These are phyloP conservation scores for Hypomontagnella monticulosa DNA, from an alignment of 495 filamentous ascomycete species.

Conservation along the genomic window DNA sequence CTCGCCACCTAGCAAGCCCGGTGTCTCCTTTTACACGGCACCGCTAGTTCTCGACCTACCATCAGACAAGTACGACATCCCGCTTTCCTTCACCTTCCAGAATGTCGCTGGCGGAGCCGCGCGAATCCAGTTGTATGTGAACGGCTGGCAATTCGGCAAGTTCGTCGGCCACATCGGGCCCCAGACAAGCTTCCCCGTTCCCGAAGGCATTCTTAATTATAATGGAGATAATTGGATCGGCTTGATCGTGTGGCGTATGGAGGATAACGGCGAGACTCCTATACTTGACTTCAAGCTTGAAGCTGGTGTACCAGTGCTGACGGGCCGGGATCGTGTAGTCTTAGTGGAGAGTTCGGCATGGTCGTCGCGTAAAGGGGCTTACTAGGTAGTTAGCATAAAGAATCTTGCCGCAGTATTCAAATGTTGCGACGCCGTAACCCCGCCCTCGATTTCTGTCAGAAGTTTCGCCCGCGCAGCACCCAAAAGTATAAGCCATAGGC, in stretches of 20 bases:
- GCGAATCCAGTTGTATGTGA: constrained; percentile 71
- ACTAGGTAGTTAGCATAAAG: constrained; percentile 45
- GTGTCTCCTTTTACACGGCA: constrained; percentile 70
- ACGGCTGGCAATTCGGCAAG: constrained; percentile 80
- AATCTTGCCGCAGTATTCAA: background rate
- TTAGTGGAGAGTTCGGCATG: constrained; percentile 62
- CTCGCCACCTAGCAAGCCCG: constrained; percentile 60
- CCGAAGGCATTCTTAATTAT: constrained; percentile 73
- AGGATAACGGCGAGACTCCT: constrained; percentile 62
- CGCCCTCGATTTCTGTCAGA: constrained; percentile 47
- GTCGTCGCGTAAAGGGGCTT: constrained; percentile 60
- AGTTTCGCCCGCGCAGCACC: constrained; percentile 46
- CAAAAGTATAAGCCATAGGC: constrained; percentile 43
- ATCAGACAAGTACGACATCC: constrained; percentile 65
- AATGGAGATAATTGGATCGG: constrained; percentile 69
- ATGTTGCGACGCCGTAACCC: constrained; percentile 32
- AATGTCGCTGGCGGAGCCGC: constrained; percentile 58
- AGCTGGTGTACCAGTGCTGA: constrained; percentile 63
- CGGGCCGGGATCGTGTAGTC: constrained; percentile 61
- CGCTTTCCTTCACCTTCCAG: constrained; percentile 67
- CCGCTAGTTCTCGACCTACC: constrained; percentile 65
- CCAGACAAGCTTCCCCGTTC: constrained; percentile 72
- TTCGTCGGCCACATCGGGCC: constrained; percentile 74
- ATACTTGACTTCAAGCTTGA: constrained; percentile 59
- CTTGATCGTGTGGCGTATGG: constrained; percentile 69